These are phyloP conservation scores for Sechiopsis laciniata DNA, from an alignment of 306 rosid genomes.

Conservation along the genomic window DNA sequence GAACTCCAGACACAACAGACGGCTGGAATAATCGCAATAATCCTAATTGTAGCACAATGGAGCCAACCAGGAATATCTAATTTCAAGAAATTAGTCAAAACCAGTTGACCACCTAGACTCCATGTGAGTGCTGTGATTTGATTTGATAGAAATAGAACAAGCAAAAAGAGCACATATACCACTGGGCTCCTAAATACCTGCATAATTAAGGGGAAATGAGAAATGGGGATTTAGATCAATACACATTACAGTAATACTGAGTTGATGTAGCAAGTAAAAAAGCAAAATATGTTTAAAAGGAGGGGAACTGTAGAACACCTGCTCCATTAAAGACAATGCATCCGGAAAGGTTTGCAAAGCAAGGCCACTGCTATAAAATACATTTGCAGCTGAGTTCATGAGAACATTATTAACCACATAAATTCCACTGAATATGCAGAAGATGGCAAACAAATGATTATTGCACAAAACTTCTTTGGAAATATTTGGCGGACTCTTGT, in stretches of 20 bases:
- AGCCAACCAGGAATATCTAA: conserved; percentile 94
- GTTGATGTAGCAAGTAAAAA: not conserved
- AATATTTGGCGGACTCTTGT: conserved; percentile 38
- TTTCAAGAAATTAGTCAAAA: conserved; percentile 60
- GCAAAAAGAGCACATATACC: conserved; percentile 48
- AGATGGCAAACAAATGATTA: conserved; percentile 69
- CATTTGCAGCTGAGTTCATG: conserved; percentile 64
- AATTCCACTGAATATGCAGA: conserved; percentile 66
- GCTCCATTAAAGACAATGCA: conserved; percentile 65
- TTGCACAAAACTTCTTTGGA: conserved; percentile 67
- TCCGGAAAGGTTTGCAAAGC: conserved; percentile 72
- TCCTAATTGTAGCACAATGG: conserved; percentile 81
- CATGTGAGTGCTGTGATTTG: conserved; percentile 64
- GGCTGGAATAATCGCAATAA: conserved; percentile 76
- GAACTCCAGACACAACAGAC: conserved; percentile 82
- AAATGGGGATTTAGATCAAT: conserved; percentile 24
- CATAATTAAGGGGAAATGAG: conserved; percentile 19
- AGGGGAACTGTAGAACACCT: conserved; percentile 42
- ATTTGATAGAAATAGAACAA: conserved; percentile 68
- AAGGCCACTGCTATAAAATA: conserved; percentile 50
- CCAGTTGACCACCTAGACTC: conserved; percentile 75
- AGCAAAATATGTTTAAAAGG: not conserved
- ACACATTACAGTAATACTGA: conserved; percentile 17
- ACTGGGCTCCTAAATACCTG: conserved; percentile 70
- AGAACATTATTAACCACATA: conserved; percentile 61